Percentiles rank a stretch among this genome's conserved stretches.
Conservation (phyloP, 2,329 filamentous ascomycete species). For the Pseudogymnoascus destructans region DNA sequence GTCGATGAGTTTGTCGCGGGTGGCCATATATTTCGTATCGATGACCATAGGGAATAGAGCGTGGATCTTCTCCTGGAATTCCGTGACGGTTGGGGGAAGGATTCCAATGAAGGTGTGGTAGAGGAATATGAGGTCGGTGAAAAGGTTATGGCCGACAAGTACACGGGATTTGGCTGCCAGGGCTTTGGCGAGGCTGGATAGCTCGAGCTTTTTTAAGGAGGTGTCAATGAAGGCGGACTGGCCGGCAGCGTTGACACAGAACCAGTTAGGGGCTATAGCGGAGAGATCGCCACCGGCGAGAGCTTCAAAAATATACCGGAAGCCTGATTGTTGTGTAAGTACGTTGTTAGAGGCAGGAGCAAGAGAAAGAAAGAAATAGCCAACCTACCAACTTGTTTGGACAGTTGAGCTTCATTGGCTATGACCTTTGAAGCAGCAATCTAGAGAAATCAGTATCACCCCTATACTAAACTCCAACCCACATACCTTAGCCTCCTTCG, state of each 20-base stretch:
- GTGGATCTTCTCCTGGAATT: constrained; percentile 39
- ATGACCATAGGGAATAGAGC: constrained; percentile 36
- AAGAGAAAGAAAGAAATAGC: background rate
- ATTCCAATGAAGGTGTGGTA: constrained; percentile 47
- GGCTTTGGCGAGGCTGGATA: constrained; percentile 19
- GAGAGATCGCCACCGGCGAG: constrained; percentile 22
- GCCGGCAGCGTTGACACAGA: constrained; percentile 29
- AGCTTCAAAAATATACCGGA: constrained; percentile 25
- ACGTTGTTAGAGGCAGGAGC: constrained; percentile 27
- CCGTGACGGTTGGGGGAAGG: constrained; percentile 39
- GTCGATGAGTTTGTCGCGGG: background rate
- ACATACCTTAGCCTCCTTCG: constrained; percentile 20
- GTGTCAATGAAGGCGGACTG: constrained; percentile 15
- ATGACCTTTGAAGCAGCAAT: background rate
- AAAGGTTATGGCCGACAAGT: constrained; percentile 51
- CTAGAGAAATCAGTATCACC: background rate
- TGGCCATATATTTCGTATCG: constrained; percentile 48
- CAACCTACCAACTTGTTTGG: background rate
- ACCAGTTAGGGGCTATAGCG: constrained; percentile 25
- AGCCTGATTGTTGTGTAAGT: constrained; percentile 17
- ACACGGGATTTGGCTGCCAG: constrained; percentile 26
- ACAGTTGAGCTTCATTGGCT: background rate
- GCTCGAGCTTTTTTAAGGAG: constrained; percentile 11
- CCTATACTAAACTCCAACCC: background rate
- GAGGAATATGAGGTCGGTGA: constrained; percentile 50